Percentiles rank a stretch among this genome's conserved stretches.
These are phyloP conservation scores for Echites panduratus DNA, from an alignment of 257 asterid species.

Conservation along the genomic window DNA sequence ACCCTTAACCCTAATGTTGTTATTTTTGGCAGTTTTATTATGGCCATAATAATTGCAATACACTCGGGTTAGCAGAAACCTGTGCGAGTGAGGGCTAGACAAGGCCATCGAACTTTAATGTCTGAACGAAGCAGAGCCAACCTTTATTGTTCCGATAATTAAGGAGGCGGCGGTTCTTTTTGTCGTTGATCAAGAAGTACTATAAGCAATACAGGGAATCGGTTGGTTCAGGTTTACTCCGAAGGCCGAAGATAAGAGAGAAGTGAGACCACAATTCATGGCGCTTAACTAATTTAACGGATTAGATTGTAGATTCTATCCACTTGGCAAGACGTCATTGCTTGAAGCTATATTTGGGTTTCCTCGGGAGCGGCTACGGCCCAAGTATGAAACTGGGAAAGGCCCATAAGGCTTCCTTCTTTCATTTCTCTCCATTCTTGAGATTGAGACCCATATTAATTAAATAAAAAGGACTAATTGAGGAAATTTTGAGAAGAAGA, in stretches of 20 bases:
- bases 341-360: not conserved
- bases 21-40: slow-evolving; percentile 21
- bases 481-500: too few species aligned
- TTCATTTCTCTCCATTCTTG: too few species aligned
- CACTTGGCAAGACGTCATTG: slow-evolving; percentile 12
- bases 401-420: not conserved
- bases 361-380: not conserved
- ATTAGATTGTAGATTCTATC: slow-evolving; percentile 32
- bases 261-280: slow-evolving; percentile 25
- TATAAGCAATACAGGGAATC: slow-evolving; percentile 6
- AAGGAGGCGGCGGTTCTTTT: not conserved
- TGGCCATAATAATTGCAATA: slow-evolving; percentile 39
- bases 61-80: slow-evolving; percentile 38
- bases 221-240: slow-evolving; percentile 39
- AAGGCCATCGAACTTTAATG: slow-evolving; percentile 39
- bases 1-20: slow-evolving; percentile 25
- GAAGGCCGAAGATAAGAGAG: slow-evolving; percentile 31
- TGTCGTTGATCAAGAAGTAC: not conserved
- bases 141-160: not conserved
- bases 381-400: not conserved
- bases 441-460: too few species aligned
- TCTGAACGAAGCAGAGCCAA: not conserved
- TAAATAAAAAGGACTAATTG: too few species aligned
- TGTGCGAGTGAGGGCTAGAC: slow-evolving; percentile 57
- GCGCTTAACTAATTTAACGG: slow-evolving; percentile 56